Percentiles rank a stretch among this genome's conserved stretches.
Conservation (phyloP, 2,329 filamentous ascomycete genomes). For the Neurospora sp. region DNA sequence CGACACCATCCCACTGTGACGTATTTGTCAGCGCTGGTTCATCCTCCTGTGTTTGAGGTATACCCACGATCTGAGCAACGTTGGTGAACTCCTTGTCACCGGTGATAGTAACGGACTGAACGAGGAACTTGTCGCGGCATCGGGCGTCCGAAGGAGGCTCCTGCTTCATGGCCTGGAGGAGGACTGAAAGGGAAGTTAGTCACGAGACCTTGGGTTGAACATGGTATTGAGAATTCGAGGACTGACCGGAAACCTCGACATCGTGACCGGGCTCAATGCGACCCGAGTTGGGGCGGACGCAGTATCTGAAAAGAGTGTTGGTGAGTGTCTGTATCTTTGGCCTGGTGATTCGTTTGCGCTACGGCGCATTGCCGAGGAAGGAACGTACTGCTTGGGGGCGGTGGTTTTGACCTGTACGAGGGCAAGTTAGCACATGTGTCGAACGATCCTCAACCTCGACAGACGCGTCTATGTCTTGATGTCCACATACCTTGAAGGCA, state of each 20-base stretch:
- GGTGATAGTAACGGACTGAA: constrained; percentile 80
- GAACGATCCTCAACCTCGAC: background rate
- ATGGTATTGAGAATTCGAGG: background rate
- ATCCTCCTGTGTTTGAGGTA: constrained; percentile 3
- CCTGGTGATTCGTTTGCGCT: constrained; percentile 8
- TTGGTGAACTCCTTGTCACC: constrained; percentile 76
- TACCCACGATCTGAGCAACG: constrained; percentile 67
- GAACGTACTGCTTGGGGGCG: constrained; percentile 87
- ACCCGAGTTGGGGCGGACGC: constrained; percentile 92
- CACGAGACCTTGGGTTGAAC: constrained; percentile 1
- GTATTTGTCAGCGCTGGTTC: constrained; percentile 20
- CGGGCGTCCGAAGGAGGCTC: constrained; percentile 78
- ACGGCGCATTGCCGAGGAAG: background rate
- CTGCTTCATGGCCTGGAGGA: constrained; percentile 96
- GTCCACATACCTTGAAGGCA: constrained; percentile 54
- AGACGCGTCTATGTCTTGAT: constrained; percentile 10
- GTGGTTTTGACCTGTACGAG: constrained; percentile 84
- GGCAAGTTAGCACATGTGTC: constrained; percentile 18
- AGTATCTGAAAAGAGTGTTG: constrained; percentile 59
- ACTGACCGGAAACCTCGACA: constrained; percentile 84
- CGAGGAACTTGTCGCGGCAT: constrained; percentile 96
- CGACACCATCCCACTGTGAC: constrained; percentile 64
- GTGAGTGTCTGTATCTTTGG: constrained; percentile 9
- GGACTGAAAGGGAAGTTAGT: constrained; percentile 46
- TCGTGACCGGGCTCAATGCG: constrained; percentile 83